Conservation (phyloP, 2,329 filamentous ascomycete species). For the Periconia sp. region DNA sequence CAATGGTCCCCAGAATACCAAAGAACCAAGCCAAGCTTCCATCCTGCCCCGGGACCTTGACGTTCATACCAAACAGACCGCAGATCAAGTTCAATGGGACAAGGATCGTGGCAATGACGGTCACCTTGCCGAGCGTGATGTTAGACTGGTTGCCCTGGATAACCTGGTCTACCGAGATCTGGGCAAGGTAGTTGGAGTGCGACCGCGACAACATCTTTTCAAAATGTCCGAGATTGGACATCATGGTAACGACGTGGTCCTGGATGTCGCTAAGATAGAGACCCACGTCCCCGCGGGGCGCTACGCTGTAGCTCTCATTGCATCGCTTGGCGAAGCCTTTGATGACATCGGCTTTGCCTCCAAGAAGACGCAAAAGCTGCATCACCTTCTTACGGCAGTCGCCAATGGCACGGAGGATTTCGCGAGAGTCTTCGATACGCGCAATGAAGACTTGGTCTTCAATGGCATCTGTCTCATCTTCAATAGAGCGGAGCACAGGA, state of each 20-base stretch:
- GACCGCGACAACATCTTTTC: constrained; percentile 96
- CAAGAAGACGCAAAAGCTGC: constrained; percentile 87
- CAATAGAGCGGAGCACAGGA: constrained; percentile 84
- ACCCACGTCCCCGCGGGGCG: constrained; percentile 93
- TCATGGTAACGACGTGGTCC: constrained; percentile 99
- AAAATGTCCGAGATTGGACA: constrained; percentile 92
- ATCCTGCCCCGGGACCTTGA: constrained; percentile 69
- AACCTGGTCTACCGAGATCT: constrained; percentile 90
- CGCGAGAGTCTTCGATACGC: constrained; percentile 85
- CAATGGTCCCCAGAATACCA: constrained; percentile 64
- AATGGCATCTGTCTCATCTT: constrained; percentile 87
- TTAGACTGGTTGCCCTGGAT: constrained; percentile 88
- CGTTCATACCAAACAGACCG: constrained; percentile 88
- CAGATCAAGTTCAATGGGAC: constrained; percentile 94
- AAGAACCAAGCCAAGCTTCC: constrained; percentile 63
- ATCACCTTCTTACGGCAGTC: constrained; percentile 93
- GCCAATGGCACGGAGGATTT: constrained; percentile 86
- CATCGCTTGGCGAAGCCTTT: constrained; percentile 97
- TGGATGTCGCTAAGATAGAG: constrained; percentile 97
- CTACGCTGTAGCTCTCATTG: constrained; percentile 96
- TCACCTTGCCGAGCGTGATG: constrained; percentile 91
- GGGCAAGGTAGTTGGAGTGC: constrained; percentile 95
- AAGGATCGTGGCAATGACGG: constrained; percentile 90
- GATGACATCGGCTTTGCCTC: constrained; percentile 98
- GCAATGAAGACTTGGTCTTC: constrained; percentile 96